Conservation (phyloP, 495 filamentous ascomycete species). For the Penicillium tannophilum region DNA sequence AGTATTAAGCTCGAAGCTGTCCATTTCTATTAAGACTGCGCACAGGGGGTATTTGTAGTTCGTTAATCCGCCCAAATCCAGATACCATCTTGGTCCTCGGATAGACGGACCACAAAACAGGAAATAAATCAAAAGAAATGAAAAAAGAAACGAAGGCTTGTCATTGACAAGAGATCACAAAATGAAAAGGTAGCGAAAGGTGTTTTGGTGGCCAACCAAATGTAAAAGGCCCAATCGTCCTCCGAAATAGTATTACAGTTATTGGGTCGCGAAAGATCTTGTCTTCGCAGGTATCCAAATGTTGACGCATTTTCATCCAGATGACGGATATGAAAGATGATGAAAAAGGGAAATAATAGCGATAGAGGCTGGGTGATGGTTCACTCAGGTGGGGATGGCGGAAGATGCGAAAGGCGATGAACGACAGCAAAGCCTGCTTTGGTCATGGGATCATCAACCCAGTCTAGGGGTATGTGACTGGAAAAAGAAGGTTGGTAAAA, state of each 20-base stretch:
- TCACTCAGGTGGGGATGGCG: not conserved
- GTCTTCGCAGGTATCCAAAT: slow-evolving; percentile 6
- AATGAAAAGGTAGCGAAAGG: slow-evolving; percentile 25
- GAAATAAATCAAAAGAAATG: slow-evolving; percentile 23
- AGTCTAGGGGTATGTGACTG: slow-evolving; percentile 30
- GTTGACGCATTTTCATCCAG: slow-evolving; percentile 14
- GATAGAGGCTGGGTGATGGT: not conserved
- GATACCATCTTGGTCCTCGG: slow-evolving; percentile 5
- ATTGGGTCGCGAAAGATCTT: slow-evolving; percentile 9
- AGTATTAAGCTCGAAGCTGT: slow-evolving; percentile 12
- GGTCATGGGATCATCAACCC: slow-evolving; percentile 42
- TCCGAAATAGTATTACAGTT: slow-evolving; percentile 37
- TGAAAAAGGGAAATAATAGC: slow-evolving; percentile 4
- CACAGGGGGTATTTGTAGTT: slow-evolving; percentile 33
- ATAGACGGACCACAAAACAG: slow-evolving; percentile 23
- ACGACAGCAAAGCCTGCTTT: slow-evolving; percentile 54
- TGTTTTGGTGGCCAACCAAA: slow-evolving; percentile 13
- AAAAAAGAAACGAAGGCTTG: slow-evolving; percentile 23
- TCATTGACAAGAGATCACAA: slow-evolving; percentile 15
- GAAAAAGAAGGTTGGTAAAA: slow-evolving; percentile 21
- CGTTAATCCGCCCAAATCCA: slow-evolving; percentile 15
- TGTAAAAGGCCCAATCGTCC: slow-evolving; percentile 9
- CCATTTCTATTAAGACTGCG: slow-evolving; percentile 31
- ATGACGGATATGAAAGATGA: slow-evolving; percentile 17
- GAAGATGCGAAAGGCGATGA: slow-evolving; percentile 22